Evolutionary conservation across 352 stramenopile genomes (phyloP).

Genomic region (Pythium dissotocum): DNA sequence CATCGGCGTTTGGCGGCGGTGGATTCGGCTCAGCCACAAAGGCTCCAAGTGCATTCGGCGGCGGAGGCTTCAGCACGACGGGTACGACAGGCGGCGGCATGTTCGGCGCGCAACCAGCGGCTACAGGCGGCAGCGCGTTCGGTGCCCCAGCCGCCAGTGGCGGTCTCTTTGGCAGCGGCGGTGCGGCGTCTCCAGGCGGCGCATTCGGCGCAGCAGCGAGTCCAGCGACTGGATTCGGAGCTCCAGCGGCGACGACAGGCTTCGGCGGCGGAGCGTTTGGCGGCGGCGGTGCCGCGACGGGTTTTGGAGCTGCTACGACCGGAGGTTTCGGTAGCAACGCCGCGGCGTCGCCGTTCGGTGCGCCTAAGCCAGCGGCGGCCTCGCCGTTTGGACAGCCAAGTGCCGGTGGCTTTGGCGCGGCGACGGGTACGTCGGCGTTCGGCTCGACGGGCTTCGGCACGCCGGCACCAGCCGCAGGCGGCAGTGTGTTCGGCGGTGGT

Average conservation of each 20-base stretch:
- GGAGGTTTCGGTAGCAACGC: conserved; percentile 34
- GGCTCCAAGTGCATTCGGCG: conserved; percentile 18
- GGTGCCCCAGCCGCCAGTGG: conserved; percentile 32
- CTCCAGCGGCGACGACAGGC: neutral
- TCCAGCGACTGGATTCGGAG: conserved; percentile 18
- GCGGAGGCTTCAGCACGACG: conserved; percentile 39
- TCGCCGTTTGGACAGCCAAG: conserved; percentile 61
- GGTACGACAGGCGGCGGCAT: conserved; percentile 28
- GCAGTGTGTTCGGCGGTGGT: conserved; percentile 40
- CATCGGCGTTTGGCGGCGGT: conserved; percentile 49
- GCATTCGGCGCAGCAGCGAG: conserved; percentile 4
- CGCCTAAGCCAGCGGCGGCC: conserved; percentile 47
- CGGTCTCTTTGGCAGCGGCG: conserved; percentile 17
- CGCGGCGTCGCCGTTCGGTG: conserved; percentile 50
- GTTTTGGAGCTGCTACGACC: conserved; percentile 24
- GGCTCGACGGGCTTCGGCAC: conserved; percentile 40
- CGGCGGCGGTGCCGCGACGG: conserved; percentile 12
- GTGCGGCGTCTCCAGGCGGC: neutral
- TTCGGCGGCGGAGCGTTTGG: conserved; percentile 17
- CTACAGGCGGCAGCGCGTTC: conserved; percentile 32
- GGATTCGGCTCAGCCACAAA: conserved; percentile 30
- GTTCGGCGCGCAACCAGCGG: conserved; percentile 35
- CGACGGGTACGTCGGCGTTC: conserved; percentile 26
- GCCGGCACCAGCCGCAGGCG: conserved; percentile 24
- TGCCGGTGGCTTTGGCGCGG: conserved; percentile 40